A percentile compares a stretch with the other conserved stretches of the same genome.
These are phyloP conservation scores for Apiospora rasikravindrae DNA, from an alignment of 2,329 filamentous ascomycete species.

Conservation along the genomic window DNA sequence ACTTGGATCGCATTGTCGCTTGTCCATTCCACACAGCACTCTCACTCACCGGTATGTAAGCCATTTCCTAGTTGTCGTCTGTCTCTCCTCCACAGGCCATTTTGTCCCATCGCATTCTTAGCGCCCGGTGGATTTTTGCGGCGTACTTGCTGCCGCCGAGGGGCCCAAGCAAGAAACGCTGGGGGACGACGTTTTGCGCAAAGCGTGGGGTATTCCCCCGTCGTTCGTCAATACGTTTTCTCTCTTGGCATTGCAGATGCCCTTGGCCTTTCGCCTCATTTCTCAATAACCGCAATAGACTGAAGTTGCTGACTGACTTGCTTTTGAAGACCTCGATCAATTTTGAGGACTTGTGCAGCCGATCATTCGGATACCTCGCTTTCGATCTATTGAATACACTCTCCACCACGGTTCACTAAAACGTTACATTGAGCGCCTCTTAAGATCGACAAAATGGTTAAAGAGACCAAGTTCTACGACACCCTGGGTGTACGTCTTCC, in stretches of 20 bases:
- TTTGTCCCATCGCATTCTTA: not conserved
- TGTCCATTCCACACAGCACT: slow-evolving; percentile 4
- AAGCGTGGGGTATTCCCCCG: slow-evolving; percentile 18
- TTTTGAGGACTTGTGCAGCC: not conserved
- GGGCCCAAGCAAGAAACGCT: slow-evolving; percentile 15
- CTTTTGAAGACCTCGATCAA: slow-evolving; percentile 4
- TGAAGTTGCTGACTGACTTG: not conserved
- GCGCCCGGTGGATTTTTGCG: not conserved
- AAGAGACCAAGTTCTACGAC: slow-evolving; percentile 82
- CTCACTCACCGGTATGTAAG: not conserved
- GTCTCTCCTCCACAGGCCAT: not conserved
- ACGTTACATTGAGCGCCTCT: not conserved
- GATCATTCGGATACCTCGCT: not conserved
- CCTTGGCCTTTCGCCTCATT: not conserved
- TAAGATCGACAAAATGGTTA: slow-evolving; percentile 66
- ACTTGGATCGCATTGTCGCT: slow-evolving; percentile 5
- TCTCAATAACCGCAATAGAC: not conserved
- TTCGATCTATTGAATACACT: not conserved
- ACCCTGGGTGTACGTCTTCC: slow-evolving; percentile 69
- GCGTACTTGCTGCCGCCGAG: slow-evolving; percentile 3
- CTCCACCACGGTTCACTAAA: not conserved
- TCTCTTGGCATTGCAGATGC: not conserved
- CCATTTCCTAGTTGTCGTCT: not conserved
- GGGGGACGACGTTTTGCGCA: slow-evolving; percentile 19
- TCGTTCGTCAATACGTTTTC: not conserved